Evolutionary conservation across 495 filamentous ascomycete genomes (phyloP), one percentile per base, ranked within the genome.

Genomic region (Acidomyces sp.): DNA sequence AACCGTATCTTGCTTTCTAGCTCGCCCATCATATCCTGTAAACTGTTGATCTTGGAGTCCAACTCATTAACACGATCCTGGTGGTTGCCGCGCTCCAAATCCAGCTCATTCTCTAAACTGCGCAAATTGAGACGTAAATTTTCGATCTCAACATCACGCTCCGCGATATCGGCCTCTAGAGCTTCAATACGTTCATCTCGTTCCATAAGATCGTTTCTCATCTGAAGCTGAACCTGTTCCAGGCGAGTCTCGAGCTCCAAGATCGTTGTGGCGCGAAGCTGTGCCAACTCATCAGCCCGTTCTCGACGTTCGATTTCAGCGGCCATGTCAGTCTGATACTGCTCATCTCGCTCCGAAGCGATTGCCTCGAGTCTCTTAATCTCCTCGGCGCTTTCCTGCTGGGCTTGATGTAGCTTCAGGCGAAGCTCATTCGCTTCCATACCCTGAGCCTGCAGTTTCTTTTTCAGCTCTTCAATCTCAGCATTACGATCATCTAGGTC

Each of bases 371-470:
- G 21, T 6, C 48, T 24, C 18, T 37, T 43, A 34, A 62, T 48
- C 19, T 39, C 19, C 18, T 41, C 4, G 3, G 48, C 52, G 34
- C 55, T 55, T 33, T 59, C 28, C 31, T 46, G 35, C 42, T 62
- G 59, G 1, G 56, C 19, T 27, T 52, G 33, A 45, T 59, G 58
- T 11, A 60, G 48, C 44, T 59, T 62, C 28, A 48, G 47, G 20
- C 59, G 59, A 15, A 62, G 41, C 34, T 59, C 53, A 27, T 62
- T 62, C 13, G 57, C 57, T 35, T 56, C 45, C 28, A 54, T 39
- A 31, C 59, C 57, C n/a, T 39, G 39, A n/a, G 45, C 32, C 12
- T 54, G 48, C 9, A 62, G 35, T 17, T 48, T 43, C 7, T 32
- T 6, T 4, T 53, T 46, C 7, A 62, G 51, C 18, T 46, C 36